phyloP scores from a whole-genome alignment of 768 basidiomycete genomes.

The Lactarius hatsudake region DNA sequence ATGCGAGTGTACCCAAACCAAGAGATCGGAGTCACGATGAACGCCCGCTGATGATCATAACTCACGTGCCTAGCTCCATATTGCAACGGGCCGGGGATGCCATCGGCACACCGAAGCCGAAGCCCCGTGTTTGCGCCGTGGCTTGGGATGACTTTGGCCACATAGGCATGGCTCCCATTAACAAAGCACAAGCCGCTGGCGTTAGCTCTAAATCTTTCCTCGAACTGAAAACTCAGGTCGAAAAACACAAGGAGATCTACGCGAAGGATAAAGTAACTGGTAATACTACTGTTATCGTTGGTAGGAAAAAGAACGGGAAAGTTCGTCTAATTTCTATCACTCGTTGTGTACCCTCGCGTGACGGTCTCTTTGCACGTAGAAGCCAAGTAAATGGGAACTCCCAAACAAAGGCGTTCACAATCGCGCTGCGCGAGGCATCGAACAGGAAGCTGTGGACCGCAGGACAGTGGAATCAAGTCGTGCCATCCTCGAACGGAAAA shows the following conservation, averaged over 20 bases:
- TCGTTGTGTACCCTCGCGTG: background rate
- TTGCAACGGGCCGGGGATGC: background rate
- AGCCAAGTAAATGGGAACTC: conserved; percentile 72
- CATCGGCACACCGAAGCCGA: background rate
- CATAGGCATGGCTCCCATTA: conserved; percentile 44
- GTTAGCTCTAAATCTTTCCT: conserved; percentile 74
- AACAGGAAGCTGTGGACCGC: conserved; percentile 65
- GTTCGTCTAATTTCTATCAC: conserved; percentile 37
- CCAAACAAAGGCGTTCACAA: conserved; percentile 70
- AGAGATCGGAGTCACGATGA: background rate
- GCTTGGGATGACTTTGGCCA: background rate
- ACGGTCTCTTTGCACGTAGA: conserved; percentile 42
- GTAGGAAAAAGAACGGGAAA: conserved; percentile 70
- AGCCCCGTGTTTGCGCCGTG: background rate
- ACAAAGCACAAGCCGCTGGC: conserved; percentile 65
- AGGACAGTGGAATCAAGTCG: conserved; percentile 72
- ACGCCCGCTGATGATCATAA: background rate
- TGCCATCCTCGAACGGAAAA: conserved; percentile 71
- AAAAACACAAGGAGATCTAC: conserved; percentile 57
- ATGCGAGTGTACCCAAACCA: background rate
- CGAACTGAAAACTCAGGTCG: conserved; percentile 67
- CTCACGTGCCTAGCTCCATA: background rate
- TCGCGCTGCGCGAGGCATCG: conserved; percentile 64
- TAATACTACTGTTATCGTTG: conserved; percentile 48
- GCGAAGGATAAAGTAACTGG: conserved; percentile 63